A percentile compares a stretch with the other conserved stretches of the same genome.
phyloP scores from a whole-genome alignment of 352 stramenopile species.

The Achlya hypogyna region DNA sequence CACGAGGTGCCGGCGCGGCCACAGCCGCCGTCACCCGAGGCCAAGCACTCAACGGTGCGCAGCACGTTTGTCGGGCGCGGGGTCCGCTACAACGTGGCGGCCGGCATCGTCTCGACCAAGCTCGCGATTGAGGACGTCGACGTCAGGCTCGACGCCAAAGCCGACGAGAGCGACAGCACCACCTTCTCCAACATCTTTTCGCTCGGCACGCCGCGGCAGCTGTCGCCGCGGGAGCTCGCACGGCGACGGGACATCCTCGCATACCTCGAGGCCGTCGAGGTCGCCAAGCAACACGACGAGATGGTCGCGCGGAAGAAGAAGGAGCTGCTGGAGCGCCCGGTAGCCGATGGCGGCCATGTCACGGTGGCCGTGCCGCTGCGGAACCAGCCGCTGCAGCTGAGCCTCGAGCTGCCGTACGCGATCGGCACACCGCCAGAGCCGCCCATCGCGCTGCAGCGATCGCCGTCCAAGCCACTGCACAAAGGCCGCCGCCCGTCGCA shows the following conservation, averaged over 20 bases:
- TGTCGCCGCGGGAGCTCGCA: conserved; percentile 36
- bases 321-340: neutral
- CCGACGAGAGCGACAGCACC: neutral
- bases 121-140: conserved; percentile 9
- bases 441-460: neutral
- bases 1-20: neutral
- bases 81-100: neutral
- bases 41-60: neutral
- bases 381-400: neutral
- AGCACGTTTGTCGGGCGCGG: neutral
- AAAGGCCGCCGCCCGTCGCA: neutral
- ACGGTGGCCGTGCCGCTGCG: neutral
- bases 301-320: neutral
- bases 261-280: conserved; percentile 34
- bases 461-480: neutral
- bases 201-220: conserved; percentile 44
- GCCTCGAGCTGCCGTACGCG: neutral
- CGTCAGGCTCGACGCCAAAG: neutral
- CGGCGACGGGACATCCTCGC: conserved; percentile 42
- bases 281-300: neutral
- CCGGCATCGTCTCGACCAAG: conserved; percentile 7
- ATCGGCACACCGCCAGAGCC: neutral
- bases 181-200: conserved; percentile 48
- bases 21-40: neutral
- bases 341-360: neutral